Base-by-base conservation (phyloP, 1,284 basidiomycete species). In the Papiliotrema fonsecae region DNA sequence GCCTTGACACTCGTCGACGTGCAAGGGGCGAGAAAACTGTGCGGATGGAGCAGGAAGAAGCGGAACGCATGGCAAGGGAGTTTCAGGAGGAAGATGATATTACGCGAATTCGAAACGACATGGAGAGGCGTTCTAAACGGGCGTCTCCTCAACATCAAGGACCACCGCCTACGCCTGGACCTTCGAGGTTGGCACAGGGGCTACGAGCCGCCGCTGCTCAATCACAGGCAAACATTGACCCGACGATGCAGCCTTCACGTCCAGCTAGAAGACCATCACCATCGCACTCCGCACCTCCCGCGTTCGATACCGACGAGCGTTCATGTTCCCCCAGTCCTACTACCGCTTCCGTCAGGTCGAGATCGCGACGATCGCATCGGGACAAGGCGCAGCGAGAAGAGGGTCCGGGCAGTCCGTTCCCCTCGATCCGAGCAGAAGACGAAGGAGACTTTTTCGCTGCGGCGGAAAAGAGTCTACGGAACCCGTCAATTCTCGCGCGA, bases 361-460 rank as follows among this genome's bases (percentile, higher is more conserved):
- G n/a, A 44, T 21, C 40, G n/a, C n/a, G n/a, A n/a, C n/a, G n/a
- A n/a, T n/a, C n/a, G n/a, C n/a, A n/a, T n/a, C n/a, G n/a, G n/a
- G n/a, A n/a, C n/a, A n/a, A n/a, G n/a, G n/a, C n/a, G n/a, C n/a
- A n/a, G 47, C 44, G 30, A 37, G 45, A 4, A 4, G 64, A 60
- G 25, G 66, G 58, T 0, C 78, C 78, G 34, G 77, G 51, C 3
- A 72, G 82, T 0, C 84, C 87, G 0, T 89, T 91, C 75, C 88
- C 88, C 1, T 81, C 82, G 52, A 89, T 91, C 43, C 85, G 86
- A 10, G 81, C 81, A 39, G 81, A 78, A 34, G 78, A 89, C 37
- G 88, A 91, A 63, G 77, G 79, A 0, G 73, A 89, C 45, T 91
- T 91, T 75, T 90, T 89, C 73, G 51, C 83, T 80, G 1, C 83